Conservation (phyloP, 2,329 filamentous ascomycete genomes). For the Cordyceps javanica region DNA sequence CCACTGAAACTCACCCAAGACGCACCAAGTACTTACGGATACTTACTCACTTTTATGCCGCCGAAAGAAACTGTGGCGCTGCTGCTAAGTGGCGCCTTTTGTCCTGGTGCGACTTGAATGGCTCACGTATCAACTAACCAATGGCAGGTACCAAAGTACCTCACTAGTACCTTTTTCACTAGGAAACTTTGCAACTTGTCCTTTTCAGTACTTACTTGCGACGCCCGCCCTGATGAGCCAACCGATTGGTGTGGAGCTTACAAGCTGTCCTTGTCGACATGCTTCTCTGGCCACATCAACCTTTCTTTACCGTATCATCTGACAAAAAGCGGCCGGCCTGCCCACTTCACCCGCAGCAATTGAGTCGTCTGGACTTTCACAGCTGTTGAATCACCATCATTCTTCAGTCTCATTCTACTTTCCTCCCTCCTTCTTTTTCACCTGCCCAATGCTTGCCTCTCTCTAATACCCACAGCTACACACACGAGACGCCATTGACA, state of each 20-base stretch:
- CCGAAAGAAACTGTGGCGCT: no score
- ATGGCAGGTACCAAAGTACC: conserved; percentile 3
- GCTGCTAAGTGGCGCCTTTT: no score
- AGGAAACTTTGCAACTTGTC: conserved; percentile 27
- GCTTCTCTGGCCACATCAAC: conserved; percentile 13
- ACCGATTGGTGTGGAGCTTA: neutral
- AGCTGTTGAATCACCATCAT: neutral
- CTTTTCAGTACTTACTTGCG: conserved; percentile 22
- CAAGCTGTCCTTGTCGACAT: neutral
- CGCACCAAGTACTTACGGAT: no score
- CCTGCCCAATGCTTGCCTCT: neutral
- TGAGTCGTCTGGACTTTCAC: neutral
- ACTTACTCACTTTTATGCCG: no score
- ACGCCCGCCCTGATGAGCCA: neutral
- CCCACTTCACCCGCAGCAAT: neutral
- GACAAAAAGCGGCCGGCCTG: conserved; percentile 1
- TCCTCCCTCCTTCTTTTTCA: neutral
- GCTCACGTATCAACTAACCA: no score
- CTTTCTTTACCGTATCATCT: neutral
- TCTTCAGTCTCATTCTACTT: neutral
- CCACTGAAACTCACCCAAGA: no score
- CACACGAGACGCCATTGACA: neutral
- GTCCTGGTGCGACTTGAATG: no score
- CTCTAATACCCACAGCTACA: neutral
- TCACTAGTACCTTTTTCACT: neutral